Evolutionary conservation across 805 yeast species (phyloP).

Genomic region (Metschnikowia rubicola): DNA sequence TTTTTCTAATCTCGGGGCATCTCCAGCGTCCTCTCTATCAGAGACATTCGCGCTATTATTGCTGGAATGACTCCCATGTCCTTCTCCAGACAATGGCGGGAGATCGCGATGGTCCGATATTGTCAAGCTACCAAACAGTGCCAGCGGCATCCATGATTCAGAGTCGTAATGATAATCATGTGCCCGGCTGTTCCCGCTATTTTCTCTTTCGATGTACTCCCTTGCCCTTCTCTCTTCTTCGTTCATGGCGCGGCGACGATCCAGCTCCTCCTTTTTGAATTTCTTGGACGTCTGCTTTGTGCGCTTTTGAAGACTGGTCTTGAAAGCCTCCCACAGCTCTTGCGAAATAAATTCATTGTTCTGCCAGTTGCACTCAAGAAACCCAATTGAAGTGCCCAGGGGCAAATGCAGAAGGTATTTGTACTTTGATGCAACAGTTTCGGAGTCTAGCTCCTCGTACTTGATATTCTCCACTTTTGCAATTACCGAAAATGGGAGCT

Average conservation of each 20-base stretch:
- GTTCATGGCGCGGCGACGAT: slow-evolving; percentile 51
- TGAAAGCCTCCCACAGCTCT: slow-evolving; percentile 45
- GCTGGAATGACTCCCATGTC: slow-evolving; percentile 2
- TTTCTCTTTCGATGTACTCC: slow-evolving; percentile 59
- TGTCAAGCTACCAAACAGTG: slow-evolving; percentile 31
- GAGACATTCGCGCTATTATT: slow-evolving; percentile 6
- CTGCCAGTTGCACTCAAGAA: slow-evolving; percentile 82
- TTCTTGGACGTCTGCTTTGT: slow-evolving; percentile 48
- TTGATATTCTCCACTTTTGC: slow-evolving; percentile 67
- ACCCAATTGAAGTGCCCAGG: slow-evolving; percentile 76
- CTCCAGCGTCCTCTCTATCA: slow-evolving; percentile 3
- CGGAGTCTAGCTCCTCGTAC: slow-evolving; percentile 61
- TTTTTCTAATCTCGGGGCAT: slow-evolving; percentile 6
- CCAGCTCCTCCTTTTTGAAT: slow-evolving; percentile 57
- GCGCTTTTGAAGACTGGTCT: slow-evolving; percentile 55
- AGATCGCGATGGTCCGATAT: slow-evolving; percentile 38
- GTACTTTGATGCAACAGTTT: slow-evolving; percentile 53
- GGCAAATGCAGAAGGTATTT: slow-evolving; percentile 84
- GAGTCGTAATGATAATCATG: slow-evolving; percentile 13
- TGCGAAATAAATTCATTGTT: slow-evolving; percentile 28
- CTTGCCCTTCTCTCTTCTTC: slow-evolving; percentile 56
- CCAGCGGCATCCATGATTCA: slow-evolving; percentile 17
- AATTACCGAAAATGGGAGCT: slow-evolving; percentile 64
- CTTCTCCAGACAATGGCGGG: slow-evolving; percentile 26
- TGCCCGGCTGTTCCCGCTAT: slow-evolving; percentile 29